Conservation (phyloP, 257 asterid species). For the Ophiorrhiza pumila region DNA sequence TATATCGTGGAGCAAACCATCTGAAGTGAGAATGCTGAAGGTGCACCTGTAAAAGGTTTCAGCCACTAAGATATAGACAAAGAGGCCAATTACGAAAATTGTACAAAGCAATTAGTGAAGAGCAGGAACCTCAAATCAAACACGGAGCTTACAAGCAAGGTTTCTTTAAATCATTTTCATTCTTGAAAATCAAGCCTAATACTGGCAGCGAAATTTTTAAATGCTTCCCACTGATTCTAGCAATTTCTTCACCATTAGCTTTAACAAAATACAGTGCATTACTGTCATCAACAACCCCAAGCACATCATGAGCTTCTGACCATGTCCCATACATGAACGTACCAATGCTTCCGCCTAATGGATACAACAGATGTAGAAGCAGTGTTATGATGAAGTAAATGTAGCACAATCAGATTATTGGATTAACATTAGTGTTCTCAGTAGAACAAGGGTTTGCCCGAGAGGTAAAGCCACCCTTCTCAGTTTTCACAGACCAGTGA, state of each 20-base stretch:
- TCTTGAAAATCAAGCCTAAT: conserved; percentile 66
- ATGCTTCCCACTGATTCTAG: conserved; percentile 67
- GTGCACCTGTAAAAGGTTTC: conserved; percentile 61
- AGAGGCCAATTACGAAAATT: conserved; percentile 21
- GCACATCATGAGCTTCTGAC: conserved; percentile 91
- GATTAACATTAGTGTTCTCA: neutral
- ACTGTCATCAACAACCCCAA: conserved; percentile 81
- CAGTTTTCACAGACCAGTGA: neutral
- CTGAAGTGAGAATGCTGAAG: conserved; percentile 68
- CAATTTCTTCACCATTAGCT: conserved; percentile 89
- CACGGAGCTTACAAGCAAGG: conserved; percentile 63
- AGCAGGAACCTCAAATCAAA: conserved; percentile 13
- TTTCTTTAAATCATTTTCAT: conserved; percentile 49
- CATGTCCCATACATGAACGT: conserved; percentile 71
- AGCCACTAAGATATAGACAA: conserved; percentile 26
- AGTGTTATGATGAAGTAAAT: neutral
- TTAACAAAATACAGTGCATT: conserved; percentile 63
- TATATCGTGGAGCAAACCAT: conserved; percentile 75
- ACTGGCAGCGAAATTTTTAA: conserved; percentile 61
- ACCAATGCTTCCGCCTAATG: conserved; percentile 53
- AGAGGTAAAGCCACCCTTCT: neutral
- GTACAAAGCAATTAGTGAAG: conserved; percentile 21
- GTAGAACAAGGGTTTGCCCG: neutral
- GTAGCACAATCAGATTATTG: neutral
- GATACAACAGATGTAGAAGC: conserved; percentile 18